Evolutionary conservation across 2,329 filamentous ascomycete species (phyloP), one percentile per base, ranked within the genome.

Genomic region (Aspergillus arachidicola): DNA sequence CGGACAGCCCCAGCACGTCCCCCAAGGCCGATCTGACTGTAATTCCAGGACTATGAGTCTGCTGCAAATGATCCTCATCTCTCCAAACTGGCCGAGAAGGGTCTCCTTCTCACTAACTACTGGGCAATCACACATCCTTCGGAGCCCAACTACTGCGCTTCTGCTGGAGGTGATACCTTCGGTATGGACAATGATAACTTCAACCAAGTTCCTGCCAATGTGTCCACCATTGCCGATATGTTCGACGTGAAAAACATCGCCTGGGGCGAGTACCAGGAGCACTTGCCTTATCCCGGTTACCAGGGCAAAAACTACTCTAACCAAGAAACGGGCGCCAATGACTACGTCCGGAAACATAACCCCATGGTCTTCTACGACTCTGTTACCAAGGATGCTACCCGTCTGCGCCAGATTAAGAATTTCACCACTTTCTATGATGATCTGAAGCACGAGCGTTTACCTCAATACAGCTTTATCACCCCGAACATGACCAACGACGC

Each of bases 331-430:
- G 84, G 86, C 32, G 83, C 84, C 48, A 90, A 92, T 69, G 88
- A 90, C 79, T 95, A 95, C 74, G 91, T 94, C 1, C 88, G 92
- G 73, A 95, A 95, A 80, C 92, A 95, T 80, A 94, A 94, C 60
- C 78, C 78, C 82, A 84, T 54, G 79, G 80, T 94, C 61, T 82
- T 90, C 58, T 92, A 86, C 76, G 84, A 93, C 74, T 86, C 85
- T 21, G 83, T 91, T 43, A 84, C 87, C 59, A 79, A 82, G 50
- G 84, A 83, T 56, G 74, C 83, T 10, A 82, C 86, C 19, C 87
- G 91, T 32, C 81, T 91, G 1, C 83, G 85, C 4, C 83, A 87
- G 72, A 89, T 91, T 78, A 94, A 95, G 84, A 93, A 92, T 79
- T 81, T 92, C 64, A 88, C 83, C 50, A 73, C 83, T 68, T 94